These are phyloP conservation scores for Musa schizocarpa DNA, from an alignment of 176 grass and related monocot genomes.

Conservation along the genomic window DNA sequence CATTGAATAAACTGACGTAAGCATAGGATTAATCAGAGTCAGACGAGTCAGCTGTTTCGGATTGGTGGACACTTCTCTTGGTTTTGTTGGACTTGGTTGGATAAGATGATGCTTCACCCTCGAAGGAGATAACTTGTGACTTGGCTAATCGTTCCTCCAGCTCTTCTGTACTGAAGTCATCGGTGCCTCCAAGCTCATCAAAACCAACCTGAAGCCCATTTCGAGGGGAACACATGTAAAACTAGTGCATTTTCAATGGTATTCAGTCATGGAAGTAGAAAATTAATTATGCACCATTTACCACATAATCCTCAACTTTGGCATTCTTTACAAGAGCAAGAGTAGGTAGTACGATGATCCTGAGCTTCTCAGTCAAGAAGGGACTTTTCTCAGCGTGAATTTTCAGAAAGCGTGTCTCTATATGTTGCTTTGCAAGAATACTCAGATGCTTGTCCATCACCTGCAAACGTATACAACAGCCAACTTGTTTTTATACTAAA, in stretches of 20 bases:
- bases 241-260: not conserved
- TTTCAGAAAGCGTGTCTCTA: slow-evolving; percentile 88
- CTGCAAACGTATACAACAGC: slow-evolving; percentile 20
- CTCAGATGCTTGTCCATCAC: slow-evolving; percentile 85
- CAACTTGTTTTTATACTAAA: not conserved
- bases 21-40: slow-evolving; percentile 46
- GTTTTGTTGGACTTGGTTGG: slow-evolving; percentile 22
- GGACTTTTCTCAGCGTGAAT: slow-evolving; percentile 91
- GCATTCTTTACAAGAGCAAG: slow-evolving; percentile 81
- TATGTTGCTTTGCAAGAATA: slow-evolving; percentile 84
- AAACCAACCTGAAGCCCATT: slow-evolving; percentile 59
- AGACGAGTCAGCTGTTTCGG: slow-evolving; percentile 45
- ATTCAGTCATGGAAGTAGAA: not conserved
- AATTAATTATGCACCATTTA: slow-evolving; percentile 25
- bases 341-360: slow-evolving; percentile 70
- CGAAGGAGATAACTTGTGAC: slow-evolving; percentile 59
- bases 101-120: slow-evolving; percentile 57
- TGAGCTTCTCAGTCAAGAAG: slow-evolving; percentile 85
- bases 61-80: slow-evolving; percentile 57
- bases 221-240: not conserved
- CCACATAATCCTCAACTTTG: slow-evolving; percentile 94
- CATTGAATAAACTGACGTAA: not conserved
- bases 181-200: slow-evolving; percentile 86
- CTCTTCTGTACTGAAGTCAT: slow-evolving; percentile 71
- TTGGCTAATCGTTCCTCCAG: slow-evolving; percentile 75